Conservation (phyloP, 371 early-diverging fungal species). For the Vairimorpha ceranae region DNA sequence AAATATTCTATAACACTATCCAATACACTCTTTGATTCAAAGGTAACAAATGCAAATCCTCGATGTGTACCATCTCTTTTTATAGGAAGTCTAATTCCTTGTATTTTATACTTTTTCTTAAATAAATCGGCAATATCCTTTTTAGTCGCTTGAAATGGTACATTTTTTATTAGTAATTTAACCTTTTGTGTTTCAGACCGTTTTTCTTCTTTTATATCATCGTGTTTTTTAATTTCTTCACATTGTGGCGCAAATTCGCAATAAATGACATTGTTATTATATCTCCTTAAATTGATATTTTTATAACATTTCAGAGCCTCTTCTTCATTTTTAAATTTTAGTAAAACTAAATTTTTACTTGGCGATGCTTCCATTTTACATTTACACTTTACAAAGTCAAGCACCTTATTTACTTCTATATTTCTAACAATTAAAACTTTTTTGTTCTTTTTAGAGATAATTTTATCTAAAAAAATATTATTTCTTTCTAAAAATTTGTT, state of each 20-base stretch:
- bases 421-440: slow-evolving; percentile 49
- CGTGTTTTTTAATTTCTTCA: slow-evolving; percentile 65
- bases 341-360: slow-evolving; percentile 56
- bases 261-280: slow-evolving; percentile 58
- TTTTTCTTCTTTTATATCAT: neutral
- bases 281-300: slow-evolving; percentile 54
- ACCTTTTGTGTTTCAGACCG: slow-evolving; percentile 65
- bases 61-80: slow-evolving; percentile 85
- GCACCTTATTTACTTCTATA: slow-evolving; percentile 34
- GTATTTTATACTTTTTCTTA: slow-evolving; percentile 77
- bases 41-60: slow-evolving; percentile 94
- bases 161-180: slow-evolving; percentile 85
- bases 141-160: slow-evolving; percentile 93
- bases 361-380: slow-evolving; percentile 53
- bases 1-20: slow-evolving; percentile 76
- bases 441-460: slow-evolving; percentile 21
- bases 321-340: slow-evolving; percentile 57
- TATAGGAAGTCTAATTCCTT: slow-evolving; percentile 82
- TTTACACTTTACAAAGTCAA: slow-evolving; percentile 26
- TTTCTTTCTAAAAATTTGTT: slow-evolving; percentile 57
- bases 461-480: slow-evolving; percentile 36
- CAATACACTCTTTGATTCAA: slow-evolving; percentile 81
- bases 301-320: slow-evolving; percentile 53
- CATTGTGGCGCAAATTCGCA: slow-evolving; percentile 59
- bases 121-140: slow-evolving; percentile 83